Evolutionary conservation across 2,329 filamentous ascomycete species (phyloP).

Genomic region (Verruconis gallopava): DNA sequence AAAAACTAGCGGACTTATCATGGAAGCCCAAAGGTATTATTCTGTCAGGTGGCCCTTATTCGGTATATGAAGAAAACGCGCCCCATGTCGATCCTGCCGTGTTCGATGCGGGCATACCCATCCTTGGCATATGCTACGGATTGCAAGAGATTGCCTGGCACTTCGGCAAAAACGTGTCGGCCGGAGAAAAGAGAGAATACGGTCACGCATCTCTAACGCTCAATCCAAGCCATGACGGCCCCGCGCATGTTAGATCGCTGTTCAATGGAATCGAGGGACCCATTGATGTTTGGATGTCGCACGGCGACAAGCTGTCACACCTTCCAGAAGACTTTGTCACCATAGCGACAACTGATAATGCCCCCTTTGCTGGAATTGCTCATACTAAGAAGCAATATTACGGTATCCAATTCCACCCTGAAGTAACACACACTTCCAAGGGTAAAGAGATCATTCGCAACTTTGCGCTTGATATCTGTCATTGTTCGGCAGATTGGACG

Average conservation of each 20-base stretch:
- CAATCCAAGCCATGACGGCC: slow-evolving; percentile 37
- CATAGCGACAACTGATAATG: slow-evolving; percentile 64
- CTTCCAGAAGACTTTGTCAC: slow-evolving; percentile 61
- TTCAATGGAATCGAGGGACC: slow-evolving; percentile 64
- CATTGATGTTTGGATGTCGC: slow-evolving; percentile 72
- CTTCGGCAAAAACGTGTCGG: slow-evolving; percentile 51
- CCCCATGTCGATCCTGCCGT: slow-evolving; percentile 72
- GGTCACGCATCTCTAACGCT: slow-evolving; percentile 56
- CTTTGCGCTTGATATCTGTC: slow-evolving; percentile 74
- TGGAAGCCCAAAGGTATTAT: slow-evolving; percentile 81
- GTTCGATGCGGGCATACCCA: slow-evolving; percentile 58
- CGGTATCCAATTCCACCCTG: slow-evolving; percentile 82
- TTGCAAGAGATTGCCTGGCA: slow-evolving; percentile 64
- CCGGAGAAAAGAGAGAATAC: slow-evolving; percentile 57
- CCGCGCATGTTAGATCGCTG: slow-evolving; percentile 58
- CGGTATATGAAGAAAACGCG: slow-evolving; percentile 67
- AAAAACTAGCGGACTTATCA: slow-evolving; percentile 61
- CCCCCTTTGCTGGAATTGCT: slow-evolving; percentile 67
- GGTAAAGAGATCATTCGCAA: slow-evolving; percentile 65
- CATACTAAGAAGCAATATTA: slow-evolving; percentile 59
- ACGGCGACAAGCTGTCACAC: slow-evolving; percentile 69
- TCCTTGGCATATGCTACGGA: slow-evolving; percentile 51
- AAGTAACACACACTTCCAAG: slow-evolving; percentile 59
- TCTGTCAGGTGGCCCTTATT: slow-evolving; percentile 58
- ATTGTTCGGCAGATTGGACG: slow-evolving; percentile 62